These are phyloP conservation scores for Aristolochia contorta DNA, from an alignment of 164 flowering plant species.

Conservation along the genomic window DNA sequence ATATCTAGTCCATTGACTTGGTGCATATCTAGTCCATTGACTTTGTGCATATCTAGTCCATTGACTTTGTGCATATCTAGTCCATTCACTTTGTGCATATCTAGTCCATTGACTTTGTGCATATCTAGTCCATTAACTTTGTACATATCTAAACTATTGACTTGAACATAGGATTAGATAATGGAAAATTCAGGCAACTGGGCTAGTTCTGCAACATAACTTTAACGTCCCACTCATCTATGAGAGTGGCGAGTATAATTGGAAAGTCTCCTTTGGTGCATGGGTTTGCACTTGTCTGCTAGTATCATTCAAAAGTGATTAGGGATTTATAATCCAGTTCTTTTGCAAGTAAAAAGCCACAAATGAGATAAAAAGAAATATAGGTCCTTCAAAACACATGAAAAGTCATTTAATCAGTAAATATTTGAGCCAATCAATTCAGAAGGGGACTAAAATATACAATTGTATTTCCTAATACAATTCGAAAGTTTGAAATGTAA, in stretches of 20 bases:
- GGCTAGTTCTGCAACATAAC: no score
- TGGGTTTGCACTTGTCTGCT: no score
- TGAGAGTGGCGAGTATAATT: background rate
- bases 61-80: slow-evolving; percentile 14
- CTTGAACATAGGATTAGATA: background rate
- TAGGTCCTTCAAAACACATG: background rate
- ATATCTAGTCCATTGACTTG: no score
- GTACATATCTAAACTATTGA: no score
- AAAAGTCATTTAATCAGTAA: background rate
- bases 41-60: no score
- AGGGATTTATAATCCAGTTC: background rate
- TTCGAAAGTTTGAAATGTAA: background rate
- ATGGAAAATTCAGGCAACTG: background rate
- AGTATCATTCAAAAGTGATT: no score
- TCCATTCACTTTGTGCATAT: no score
- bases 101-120: slow-evolving; percentile 1
- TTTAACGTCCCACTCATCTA: background rate
- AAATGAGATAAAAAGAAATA: no score
- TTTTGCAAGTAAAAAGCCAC: no score
- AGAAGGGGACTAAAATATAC: background rate
- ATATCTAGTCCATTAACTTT: background rate
- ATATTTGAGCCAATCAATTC: background rate
- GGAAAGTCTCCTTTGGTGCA: background rate
- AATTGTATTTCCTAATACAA: background rate
- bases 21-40: no score